These are phyloP conservation scores for Inonotus obliquus DNA, from an alignment of 1,284 basidiomycete species.

Conservation along the genomic window DNA sequence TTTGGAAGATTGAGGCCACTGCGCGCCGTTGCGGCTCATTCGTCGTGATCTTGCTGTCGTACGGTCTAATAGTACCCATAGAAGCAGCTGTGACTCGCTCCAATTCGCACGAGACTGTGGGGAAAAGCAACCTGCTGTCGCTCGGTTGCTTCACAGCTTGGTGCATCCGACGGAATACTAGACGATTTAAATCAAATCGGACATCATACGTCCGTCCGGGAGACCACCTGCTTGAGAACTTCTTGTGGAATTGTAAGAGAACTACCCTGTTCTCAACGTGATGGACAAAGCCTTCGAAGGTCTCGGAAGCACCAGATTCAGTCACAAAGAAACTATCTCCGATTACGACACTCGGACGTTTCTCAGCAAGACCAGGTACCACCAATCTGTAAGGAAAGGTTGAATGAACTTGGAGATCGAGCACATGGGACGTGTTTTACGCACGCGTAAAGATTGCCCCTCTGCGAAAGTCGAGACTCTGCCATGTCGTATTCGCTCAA, in stretches of 20 bases:
- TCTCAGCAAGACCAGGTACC: constrained; percentile 46
- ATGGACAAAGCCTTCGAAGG: constrained; percentile 47
- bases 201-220: constrained; percentile 42
- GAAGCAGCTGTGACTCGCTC: constrained; percentile 37
- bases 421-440: background rate
- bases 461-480: constrained; percentile 31
- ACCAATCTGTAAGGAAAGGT: constrained; percentile 31
- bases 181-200: constrained; percentile 45
- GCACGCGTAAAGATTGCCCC: constrained; percentile 26
- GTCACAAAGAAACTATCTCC: constrained; percentile 45
- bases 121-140: constrained; percentile 37
- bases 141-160: constrained; percentile 42
- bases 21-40: constrained; percentile 54
- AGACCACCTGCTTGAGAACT: constrained; percentile 34
- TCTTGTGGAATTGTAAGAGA: constrained; percentile 38
- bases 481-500: constrained; percentile 39
- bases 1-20: constrained; percentile 44
- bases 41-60: constrained; percentile 40
- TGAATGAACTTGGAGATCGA: too few species aligned
- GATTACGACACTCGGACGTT: constrained; percentile 45
- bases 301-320: constrained; percentile 27
- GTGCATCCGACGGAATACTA: constrained; percentile 49
- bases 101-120: constrained; percentile 39
- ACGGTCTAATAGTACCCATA: constrained; percentile 20
- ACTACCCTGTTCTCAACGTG: constrained; percentile 35